Evolutionary conservation across 345 rosid genomes (phyloP).

Genomic region (Mercurialis annua): DNA sequence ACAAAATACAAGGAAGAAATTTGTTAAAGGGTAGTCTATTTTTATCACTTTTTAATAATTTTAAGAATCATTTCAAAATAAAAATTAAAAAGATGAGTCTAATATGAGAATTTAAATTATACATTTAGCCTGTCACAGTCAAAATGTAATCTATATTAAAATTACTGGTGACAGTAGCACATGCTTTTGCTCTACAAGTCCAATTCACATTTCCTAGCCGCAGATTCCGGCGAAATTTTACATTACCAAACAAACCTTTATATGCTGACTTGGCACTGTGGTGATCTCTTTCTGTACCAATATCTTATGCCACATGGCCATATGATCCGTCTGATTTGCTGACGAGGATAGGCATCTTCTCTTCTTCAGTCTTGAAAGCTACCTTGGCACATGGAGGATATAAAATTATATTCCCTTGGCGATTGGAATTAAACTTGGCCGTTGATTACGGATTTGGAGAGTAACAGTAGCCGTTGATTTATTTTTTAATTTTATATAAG

Average conservation of each 20-base stretch:
- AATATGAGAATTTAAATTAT: too few relatives aligned
- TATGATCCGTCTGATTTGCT: slow-evolving; percentile 26
- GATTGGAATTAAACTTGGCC: background rate
- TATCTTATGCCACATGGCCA: slow-evolving; percentile 29
- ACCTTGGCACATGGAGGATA: slow-evolving; percentile 24
- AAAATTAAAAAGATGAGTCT: too few relatives aligned
- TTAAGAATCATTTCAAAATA: too few relatives aligned
- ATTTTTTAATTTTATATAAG: too few relatives aligned
- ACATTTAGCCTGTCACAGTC: too few relatives aligned
- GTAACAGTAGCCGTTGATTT: slow-evolving; percentile 10
- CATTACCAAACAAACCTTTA: background rate
- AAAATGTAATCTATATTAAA: too few relatives aligned
- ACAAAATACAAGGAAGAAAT: too few relatives aligned
- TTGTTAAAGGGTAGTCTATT: too few relatives aligned
- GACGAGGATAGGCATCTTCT: slow-evolving; percentile 8
- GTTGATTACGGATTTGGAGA: slow-evolving; percentile 4
- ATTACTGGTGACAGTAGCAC: slow-evolving; percentile 33
- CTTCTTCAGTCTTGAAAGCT: slow-evolving; percentile 18
- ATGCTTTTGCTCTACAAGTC: slow-evolving; percentile 43
- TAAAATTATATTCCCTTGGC: slow-evolving; percentile 2
- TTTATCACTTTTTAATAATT: too few relatives aligned
- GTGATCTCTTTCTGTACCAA: slow-evolving; percentile 14
- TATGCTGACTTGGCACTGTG: slow-evolving; percentile 24
- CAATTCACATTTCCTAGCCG: slow-evolving; percentile 28
- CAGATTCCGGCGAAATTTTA: slow-evolving; percentile 38